These are phyloP conservation scores for Chenopodium berlandieri DNA, from an alignment of 148 eudicot species.

Conservation along the genomic window DNA sequence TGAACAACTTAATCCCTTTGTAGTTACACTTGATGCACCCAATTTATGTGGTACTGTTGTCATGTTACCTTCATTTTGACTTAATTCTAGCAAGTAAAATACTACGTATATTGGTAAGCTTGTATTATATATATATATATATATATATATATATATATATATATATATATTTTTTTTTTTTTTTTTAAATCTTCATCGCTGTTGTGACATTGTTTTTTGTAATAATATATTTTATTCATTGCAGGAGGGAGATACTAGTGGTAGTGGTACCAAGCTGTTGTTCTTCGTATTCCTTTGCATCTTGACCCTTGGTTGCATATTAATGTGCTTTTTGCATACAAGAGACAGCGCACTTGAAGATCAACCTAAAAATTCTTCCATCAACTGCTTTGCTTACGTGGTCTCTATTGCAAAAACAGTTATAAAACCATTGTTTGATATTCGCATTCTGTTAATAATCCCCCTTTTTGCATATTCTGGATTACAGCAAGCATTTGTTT, in stretches of 20 bases:
- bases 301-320: constrained; percentile 73
- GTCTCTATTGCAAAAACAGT: constrained; percentile 53
- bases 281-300: constrained; percentile 71
- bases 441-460: constrained; percentile 69
- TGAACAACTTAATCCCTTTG: neutral
- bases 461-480: constrained; percentile 97
- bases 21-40: neutral
- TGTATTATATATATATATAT: neutral
- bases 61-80: neutral
- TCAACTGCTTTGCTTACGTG: constrained; percentile 42
- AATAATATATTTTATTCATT: constrained; percentile 18
- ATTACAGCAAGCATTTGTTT: constrained; percentile 96
- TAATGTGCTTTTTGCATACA: constrained; percentile 79
- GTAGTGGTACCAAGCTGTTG: constrained; percentile 73
- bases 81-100: neutral
- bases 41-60: constrained; percentile 5
- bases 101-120: neutral
- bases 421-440: constrained; percentile 56
- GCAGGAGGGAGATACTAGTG: constrained; percentile 87
- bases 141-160: neutral
- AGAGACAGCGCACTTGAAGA: constrained; percentile 54
- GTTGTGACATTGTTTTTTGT: too few relatives aligned
- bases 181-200: too few relatives aligned
- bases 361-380: constrained; percentile 39
- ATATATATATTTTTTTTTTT: too few relatives aligned